Evolutionary conservation across 495 filamentous ascomycete genomes (phyloP), one percentile per base, ranked within the genome.

Genomic region (Penicillium ochrochloron): DNA sequence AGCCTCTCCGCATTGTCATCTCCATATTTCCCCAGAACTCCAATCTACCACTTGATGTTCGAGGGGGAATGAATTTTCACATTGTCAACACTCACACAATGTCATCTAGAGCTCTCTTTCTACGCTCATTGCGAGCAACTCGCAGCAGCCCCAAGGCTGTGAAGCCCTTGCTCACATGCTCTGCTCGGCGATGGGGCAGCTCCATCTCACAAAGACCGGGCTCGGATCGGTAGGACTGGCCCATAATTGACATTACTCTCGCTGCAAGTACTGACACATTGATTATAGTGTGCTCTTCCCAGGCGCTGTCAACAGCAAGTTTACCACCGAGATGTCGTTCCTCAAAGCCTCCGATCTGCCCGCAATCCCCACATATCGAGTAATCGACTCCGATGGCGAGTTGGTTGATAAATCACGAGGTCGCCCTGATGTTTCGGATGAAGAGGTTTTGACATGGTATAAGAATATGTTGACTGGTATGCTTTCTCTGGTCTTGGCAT

Each of bases 271-370:
- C 54, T 61, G 52, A 65, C 63, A 62, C 35, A 41, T 29, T 39
- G 6, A 4, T 0, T 65, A 0, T 25, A 90, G 88, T 66, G 92
- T 99, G 46, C 88, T 89, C 39, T 99, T 99, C 66, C 95, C 95
- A 0, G 95, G 95, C n/a, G 96, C 96, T 0, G 84, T 99, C 31
- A 91, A 96, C 75, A 95, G 91, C 77, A 90, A 92, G 61, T 98
- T 99, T 75, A 96, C 90, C 5, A 88, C 86, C 64, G 77, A 84
- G 6, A 88, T 97, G 74, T 73, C 80, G 25, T 97, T 97, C 76
- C 83, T 90, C 53, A 82, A 85, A 42, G 90, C 94, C 3, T 82
- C 84, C 8, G 82, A 84, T 48, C 72, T 80, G 53, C 82, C 88
- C 17, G 87, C 92, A 9, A 88, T 97, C 69, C 86, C 92, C 39